Conservation (phyloP, 2,329 filamentous ascomycete genomes). For the Bipolaris victoriae region DNA sequence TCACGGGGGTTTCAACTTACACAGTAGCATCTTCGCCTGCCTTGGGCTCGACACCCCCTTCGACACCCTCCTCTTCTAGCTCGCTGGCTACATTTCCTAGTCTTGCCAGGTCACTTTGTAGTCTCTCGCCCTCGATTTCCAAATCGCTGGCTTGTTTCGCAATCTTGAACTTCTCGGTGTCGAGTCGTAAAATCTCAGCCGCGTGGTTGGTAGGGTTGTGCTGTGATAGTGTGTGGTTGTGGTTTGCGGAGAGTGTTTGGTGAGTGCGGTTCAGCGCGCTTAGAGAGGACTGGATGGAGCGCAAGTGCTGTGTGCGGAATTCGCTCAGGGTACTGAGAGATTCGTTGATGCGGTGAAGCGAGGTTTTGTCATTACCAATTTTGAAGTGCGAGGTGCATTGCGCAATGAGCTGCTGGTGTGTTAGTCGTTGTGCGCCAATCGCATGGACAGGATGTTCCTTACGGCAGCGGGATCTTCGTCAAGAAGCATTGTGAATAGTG, state of each 20-base stretch:
- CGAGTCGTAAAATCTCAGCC: constrained; percentile 80
- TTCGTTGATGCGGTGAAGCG: constrained; percentile 81
- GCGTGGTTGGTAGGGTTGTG: constrained; percentile 84
- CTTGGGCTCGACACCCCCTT: constrained; percentile 67
- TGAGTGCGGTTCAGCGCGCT: constrained; percentile 74
- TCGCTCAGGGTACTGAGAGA: constrained; percentile 83
- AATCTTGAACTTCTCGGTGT: constrained; percentile 91
- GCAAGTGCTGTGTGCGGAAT: constrained; percentile 77
- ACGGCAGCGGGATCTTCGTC: constrained; percentile 90
- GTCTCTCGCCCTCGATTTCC: constrained; percentile 93
- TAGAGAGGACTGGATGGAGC: constrained; percentile 44
- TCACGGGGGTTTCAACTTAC: constrained; percentile 39
- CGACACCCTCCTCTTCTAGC: constrained; percentile 84
- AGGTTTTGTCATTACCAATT: constrained; percentile 83
- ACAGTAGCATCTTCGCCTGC: constrained; percentile 57
- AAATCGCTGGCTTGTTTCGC: constrained; percentile 90
- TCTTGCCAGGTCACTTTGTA: constrained; percentile 77
- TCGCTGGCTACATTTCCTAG: constrained; percentile 77
- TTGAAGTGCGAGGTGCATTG: constrained; percentile 96
- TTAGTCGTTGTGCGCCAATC: constrained; percentile 18
- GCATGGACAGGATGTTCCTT: constrained; percentile 44
- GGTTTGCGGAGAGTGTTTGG: constrained; percentile 74
- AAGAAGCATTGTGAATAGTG: constrained; percentile 75
- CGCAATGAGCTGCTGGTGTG: constrained; percentile 73
- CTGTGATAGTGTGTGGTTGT: constrained; percentile 74